Evolutionary conservation across 2,329 filamentous ascomycete genomes (phyloP).

Genomic region (Penicillium sp.): DNA sequence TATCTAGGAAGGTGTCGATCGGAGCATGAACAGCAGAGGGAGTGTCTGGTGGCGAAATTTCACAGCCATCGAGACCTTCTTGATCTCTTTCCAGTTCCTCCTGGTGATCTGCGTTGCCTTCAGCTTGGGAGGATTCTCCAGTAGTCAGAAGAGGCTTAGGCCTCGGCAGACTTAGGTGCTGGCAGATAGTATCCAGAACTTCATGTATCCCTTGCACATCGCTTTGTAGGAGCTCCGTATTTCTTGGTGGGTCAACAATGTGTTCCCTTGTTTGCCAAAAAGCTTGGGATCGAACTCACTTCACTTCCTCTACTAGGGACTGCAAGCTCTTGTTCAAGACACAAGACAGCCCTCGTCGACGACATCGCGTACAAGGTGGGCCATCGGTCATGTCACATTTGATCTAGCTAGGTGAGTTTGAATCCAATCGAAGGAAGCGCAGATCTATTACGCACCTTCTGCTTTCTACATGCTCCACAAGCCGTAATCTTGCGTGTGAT

Average conservation of each 20-base stretch:
- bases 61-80: conserved; percentile 44
- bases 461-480: conserved; percentile 58
- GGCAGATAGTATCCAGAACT: conserved; percentile 40
- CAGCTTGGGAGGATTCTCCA: conserved; percentile 7
- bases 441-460: conserved; percentile 49
- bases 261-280: background rate
- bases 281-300: conserved; percentile 30
- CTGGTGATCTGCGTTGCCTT: conserved; percentile 10
- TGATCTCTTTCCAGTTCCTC: conserved; percentile 15
- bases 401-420: conserved; percentile 32
- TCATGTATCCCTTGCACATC: conserved; percentile 40
- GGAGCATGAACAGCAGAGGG: conserved; percentile 45
- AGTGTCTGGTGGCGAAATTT: conserved; percentile 44
- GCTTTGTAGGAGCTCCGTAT: conserved; percentile 40
- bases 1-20: conserved; percentile 46
- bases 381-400: conserved; percentile 57
- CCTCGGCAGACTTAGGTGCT: conserved; percentile 42
- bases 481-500: conserved; percentile 53
- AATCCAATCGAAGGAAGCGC: conserved; percentile 10
- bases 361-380: conserved; percentile 56
- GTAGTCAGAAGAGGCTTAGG: conserved; percentile 24
- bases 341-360: conserved; percentile 53
- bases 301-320: conserved; percentile 53
- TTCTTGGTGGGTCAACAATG: conserved; percentile 25
- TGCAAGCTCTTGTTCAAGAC: conserved; percentile 56